Evolutionary conservation across 2,329 filamentous ascomycete genomes (phyloP), one percentile per base, ranked within the genome.

Genomic region (Cladosporium sp.): DNA sequence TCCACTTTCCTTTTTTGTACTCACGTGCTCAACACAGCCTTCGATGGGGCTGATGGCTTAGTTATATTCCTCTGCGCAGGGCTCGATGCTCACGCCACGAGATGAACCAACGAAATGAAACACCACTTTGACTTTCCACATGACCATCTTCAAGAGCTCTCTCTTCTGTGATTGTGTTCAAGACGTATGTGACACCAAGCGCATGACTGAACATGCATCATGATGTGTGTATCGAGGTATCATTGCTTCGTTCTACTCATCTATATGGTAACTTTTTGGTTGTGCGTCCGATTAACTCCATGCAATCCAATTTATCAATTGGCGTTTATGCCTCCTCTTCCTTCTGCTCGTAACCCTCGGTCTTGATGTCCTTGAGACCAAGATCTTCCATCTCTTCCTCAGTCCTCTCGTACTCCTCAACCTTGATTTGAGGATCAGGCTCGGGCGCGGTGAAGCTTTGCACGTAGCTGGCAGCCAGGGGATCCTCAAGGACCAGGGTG

Each of bases 311-410:
- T 38, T 5, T 38, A 22, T 25, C 30, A 28, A 28, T 30, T 30
- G 9, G 20, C 50, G 17, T 22, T 39, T 51, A 51, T 11, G 36
- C 36, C 19, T 51, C 30, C 36, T 34, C 30, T 12, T 52, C 50
- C 36, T 69, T 66, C 58, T 67, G 64, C 73, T 88, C 88, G 70
- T 99, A 97, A 0, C 86, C 87, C 73, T 97, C 92, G 0, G 87
- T 86, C 81, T 93, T 94, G 87, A 99, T 99, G 70, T 99, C 94
- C 60, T 80, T 86, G 64, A 99, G 77, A 0, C 94, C 94, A 11
- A 99, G 78, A 60, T 97, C 90, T 69, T 99, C 94, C 75, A 96
- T 90, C 71, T 99, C 94, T 73, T 97, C 90, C 0, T 88, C 86
- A 0, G 93, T 96, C 61, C 94, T 84, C 60, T 89, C 84, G 73